phyloP scores from a whole-genome alignment of 2,329 filamentous ascomycete species.

The Penicillium sp. region DNA sequence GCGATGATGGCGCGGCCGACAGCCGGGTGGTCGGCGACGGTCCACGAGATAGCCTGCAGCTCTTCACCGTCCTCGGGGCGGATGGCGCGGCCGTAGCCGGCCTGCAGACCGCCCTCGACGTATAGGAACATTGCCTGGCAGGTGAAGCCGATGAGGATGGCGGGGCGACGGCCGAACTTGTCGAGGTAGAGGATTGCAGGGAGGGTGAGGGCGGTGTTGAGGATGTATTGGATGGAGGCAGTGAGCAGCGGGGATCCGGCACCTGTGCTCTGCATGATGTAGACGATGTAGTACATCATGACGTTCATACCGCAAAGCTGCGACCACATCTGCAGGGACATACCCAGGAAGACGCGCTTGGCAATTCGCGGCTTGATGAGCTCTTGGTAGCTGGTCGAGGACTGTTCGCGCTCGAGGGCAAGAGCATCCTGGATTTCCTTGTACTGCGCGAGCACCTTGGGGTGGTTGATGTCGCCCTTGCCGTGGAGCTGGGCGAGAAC shows the following conservation, averaged over 20 bases:
- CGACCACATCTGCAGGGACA: constrained; percentile 75
- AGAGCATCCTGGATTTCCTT: constrained; percentile 73
- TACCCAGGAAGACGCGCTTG: constrained; percentile 70
- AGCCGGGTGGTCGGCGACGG: constrained; percentile 23
- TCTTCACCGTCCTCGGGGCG: constrained; percentile 6
- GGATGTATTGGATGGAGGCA: constrained; percentile 73
- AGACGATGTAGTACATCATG: constrained; percentile 71
- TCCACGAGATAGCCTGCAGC: constrained; percentile 27
- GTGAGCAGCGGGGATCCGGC: constrained; percentile 64
- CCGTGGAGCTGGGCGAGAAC: constrained; percentile 64
- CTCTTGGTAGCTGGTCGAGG: constrained; percentile 71
- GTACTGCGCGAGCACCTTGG: constrained; percentile 69
- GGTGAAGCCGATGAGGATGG: constrained; percentile 66
- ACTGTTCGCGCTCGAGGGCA: constrained; percentile 72
- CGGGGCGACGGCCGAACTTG: constrained; percentile 71
- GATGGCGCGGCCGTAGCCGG: constrained; percentile 23
- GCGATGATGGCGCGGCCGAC: constrained; percentile 33
- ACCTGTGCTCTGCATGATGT: constrained; percentile 69
- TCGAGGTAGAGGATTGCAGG: constrained; percentile 76
- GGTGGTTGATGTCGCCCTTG: constrained; percentile 65
- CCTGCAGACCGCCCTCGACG: constrained; percentile 45
- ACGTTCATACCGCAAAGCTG: constrained; percentile 77
- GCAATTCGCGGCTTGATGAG: constrained; percentile 73
- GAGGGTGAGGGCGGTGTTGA: constrained; percentile 78
- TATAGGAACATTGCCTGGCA: constrained; percentile 59